Conservation (phyloP, 1,284 basidiomycete species). For the Papiliotrema flavescens region DNA sequence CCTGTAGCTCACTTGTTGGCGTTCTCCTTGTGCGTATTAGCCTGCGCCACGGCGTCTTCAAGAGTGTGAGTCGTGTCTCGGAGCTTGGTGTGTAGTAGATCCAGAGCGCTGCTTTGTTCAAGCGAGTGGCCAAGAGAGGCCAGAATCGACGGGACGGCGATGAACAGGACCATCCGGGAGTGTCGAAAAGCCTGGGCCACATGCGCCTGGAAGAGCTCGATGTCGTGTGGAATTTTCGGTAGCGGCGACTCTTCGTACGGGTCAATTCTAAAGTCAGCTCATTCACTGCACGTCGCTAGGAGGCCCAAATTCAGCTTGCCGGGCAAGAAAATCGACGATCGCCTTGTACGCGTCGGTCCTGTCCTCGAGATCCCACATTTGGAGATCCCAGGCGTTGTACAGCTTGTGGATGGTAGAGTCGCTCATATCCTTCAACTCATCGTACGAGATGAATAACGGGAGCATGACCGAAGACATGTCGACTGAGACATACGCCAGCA, state of each 20-base stretch:
- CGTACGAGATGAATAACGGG: background rate
- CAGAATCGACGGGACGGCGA: background rate
- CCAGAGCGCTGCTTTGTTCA: no score
- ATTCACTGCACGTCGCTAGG: no score
- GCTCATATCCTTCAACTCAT: background rate
- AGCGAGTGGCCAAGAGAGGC: no score
- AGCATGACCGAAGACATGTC: background rate
- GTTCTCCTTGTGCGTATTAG: background rate
- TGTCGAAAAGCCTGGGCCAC: background rate
- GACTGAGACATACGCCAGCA: no score
- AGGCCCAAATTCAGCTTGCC: background rate
- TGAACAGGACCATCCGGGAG: background rate
- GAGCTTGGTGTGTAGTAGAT: no score
- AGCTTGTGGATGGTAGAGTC: background rate
- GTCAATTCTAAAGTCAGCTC: background rate
- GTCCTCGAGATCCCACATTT: background rate
- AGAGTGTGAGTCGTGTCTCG: background rate
- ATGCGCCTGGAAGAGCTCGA: background rate
- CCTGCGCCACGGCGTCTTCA: background rate
- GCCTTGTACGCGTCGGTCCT: background rate
- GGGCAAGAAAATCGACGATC: background rate
- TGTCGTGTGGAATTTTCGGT: background rate
- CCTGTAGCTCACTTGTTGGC: background rate
- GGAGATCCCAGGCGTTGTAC: background rate
- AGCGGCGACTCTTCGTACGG: background rate